These are phyloP conservation scores for Eleusine coracana DNA, from an alignment of 176 grass and related monocot species.

Conservation along the genomic window DNA sequence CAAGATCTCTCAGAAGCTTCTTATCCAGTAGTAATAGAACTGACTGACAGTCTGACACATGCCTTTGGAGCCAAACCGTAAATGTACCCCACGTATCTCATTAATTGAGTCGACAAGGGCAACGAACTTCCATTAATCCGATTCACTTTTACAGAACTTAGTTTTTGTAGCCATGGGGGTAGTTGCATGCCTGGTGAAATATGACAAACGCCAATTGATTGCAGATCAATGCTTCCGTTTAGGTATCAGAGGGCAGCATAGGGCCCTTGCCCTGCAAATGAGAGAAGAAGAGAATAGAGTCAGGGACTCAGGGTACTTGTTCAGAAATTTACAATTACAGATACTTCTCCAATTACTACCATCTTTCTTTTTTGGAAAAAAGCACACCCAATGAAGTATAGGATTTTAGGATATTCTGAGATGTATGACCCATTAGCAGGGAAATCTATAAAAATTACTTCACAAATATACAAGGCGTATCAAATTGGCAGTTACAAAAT, in stretches of 20 bases:
- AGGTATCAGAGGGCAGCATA: constrained; percentile 4
- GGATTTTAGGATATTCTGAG: not conserved
- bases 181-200: constrained; percentile 34
- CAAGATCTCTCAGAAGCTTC: constrained; percentile 49
- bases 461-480: not conserved
- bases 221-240: constrained; percentile 35
- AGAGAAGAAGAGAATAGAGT: not conserved
- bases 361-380: not conserved
- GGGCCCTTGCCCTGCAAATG: constrained; percentile 8
- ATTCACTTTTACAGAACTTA: constrained; percentile 38
- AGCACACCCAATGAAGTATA: not conserved
- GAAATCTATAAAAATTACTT: not conserved
- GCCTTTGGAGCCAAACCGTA: constrained; percentile 30
- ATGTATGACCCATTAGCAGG: not conserved
- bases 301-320: constrained; percentile 9
- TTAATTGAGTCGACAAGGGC: constrained; percentile 52
- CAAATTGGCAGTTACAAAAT: constrained; percentile 16
- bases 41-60: constrained; percentile 32
- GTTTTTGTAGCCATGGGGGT: not conserved
- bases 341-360: not conserved
- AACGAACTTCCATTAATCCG: constrained; percentile 43
- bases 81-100: constrained; percentile 41
- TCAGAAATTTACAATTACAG: not conserved
- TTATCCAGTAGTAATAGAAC: constrained; percentile 37
- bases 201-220: constrained; percentile 34